These are phyloP conservation scores for Ophiobolus disseminans DNA, from an alignment of 2,329 filamentous ascomycete species.

Conservation along the genomic window DNA sequence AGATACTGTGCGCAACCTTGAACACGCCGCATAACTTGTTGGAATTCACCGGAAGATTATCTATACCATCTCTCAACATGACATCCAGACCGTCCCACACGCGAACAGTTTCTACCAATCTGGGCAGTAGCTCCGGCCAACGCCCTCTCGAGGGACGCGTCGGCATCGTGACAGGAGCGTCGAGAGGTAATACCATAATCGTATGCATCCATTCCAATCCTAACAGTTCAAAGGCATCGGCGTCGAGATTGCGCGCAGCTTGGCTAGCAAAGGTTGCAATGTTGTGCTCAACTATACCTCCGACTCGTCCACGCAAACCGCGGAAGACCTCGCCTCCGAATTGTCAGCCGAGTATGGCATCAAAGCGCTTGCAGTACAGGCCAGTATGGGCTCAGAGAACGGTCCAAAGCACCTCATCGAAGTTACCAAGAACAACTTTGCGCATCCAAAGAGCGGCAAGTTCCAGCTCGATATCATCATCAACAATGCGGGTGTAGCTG, in stretches of 20 bases:
- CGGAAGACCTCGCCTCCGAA: constrained; percentile 61
- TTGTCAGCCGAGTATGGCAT: constrained; percentile 66
- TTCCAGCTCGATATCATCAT: constrained; percentile 82
- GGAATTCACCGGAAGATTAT: constrained; percentile 2
- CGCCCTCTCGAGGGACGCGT: constrained; percentile 71
- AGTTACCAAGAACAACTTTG: constrained; percentile 66
- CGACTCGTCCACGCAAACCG: constrained; percentile 62
- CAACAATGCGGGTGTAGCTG: constrained; percentile 79
- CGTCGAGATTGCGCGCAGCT: constrained; percentile 68
- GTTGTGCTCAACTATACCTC: constrained; percentile 77
- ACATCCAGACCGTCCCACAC: constrained; percentile 43
- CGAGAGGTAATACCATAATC: constrained; percentile 67
- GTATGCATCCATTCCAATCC: background rate
- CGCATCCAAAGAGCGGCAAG: constrained; percentile 58
- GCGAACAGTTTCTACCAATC: constrained; percentile 51
- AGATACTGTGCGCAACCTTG: background rate
- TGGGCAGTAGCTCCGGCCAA: constrained; percentile 35
- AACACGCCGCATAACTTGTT: background rate
- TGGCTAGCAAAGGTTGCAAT: constrained; percentile 75
- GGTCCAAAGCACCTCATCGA: constrained; percentile 67
- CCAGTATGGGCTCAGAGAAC: constrained; percentile 70
- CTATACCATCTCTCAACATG: constrained; percentile 35
- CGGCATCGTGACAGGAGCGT: constrained; percentile 80
- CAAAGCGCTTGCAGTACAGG: constrained; percentile 69
- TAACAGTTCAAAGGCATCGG: constrained; percentile 84